Conservation (phyloP, 495 filamentous ascomycete genomes). For the Annulohypoxylon nitens region DNA sequence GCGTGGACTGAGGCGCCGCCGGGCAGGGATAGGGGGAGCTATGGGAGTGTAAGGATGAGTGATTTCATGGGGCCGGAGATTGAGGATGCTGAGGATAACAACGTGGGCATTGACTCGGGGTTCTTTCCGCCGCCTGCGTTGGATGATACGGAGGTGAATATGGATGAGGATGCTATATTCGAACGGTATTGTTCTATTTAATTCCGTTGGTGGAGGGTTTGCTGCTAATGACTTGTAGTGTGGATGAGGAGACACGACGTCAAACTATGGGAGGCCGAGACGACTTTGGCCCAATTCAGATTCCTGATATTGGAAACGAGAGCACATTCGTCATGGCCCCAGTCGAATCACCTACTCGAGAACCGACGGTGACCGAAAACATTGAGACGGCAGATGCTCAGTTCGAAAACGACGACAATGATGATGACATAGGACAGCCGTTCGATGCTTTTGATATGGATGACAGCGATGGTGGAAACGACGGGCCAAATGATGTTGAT, state of each 20-base stretch:
- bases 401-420: conserved; percentile 49
- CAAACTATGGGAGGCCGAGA: conserved; percentile 55
- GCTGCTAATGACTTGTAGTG: conserved; percentile 46
- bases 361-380: conserved; percentile 29
- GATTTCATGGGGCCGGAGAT: conserved; percentile 65
- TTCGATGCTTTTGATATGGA: conserved; percentile 42
- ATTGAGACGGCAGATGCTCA: conserved; percentile 37
- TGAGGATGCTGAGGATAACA: conserved; percentile 61
- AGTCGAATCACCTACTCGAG: conserved; percentile 45
- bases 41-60: conserved; percentile 70
- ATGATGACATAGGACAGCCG: conserved; percentile 44
- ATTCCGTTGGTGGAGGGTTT: neutral
- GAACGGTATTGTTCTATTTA: conserved; percentile 55
- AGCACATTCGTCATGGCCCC: conserved; percentile 60
- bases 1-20: conserved; percentile 68
- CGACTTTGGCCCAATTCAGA: conserved; percentile 61
- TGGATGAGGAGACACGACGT: conserved; percentile 55
- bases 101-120: conserved; percentile 64
- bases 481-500: neutral
- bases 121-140: conserved; percentile 57
- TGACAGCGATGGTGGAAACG: conserved; percentile 44
- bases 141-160: conserved; percentile 56
- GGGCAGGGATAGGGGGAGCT: conserved; percentile 65
- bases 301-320: conserved; percentile 60
- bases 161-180: conserved; percentile 55